A percentile compares a stretch with the other conserved stretches of the same genome.
phyloP scores from a whole-genome alignment of 192 early-diverging fungal species.

The Gigaspora rosea region DNA sequence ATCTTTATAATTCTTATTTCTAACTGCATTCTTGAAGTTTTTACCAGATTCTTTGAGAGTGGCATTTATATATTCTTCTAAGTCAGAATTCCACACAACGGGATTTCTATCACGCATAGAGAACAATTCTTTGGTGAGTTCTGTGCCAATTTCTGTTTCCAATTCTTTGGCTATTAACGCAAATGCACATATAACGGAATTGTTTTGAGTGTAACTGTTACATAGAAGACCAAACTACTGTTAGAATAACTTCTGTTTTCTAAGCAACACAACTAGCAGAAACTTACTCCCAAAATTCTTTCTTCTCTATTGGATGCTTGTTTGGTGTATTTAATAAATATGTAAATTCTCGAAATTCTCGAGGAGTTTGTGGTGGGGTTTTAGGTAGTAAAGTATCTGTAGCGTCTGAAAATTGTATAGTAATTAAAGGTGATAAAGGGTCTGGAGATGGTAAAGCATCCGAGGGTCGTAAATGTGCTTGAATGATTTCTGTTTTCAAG shows the following conservation, averaged over 20 bases:
- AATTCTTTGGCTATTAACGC: conserved; percentile 23
- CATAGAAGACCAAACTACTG: conserved; percentile 22
- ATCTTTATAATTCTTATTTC: neutral
- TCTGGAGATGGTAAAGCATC: conserved; percentile 9
- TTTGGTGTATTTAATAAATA: conserved; percentile 21
- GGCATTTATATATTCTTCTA: conserved; percentile 23
- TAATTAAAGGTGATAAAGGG: neutral
- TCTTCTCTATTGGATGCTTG: conserved; percentile 11
- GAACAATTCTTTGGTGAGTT: conserved; percentile 30
- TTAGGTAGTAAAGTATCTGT: no score
- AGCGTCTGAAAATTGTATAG: conserved; percentile 1
- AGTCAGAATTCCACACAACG: conserved; percentile 16
- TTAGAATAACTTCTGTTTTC: conserved; percentile 17
- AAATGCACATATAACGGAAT: conserved; percentile 31
- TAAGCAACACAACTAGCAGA: conserved; percentile 22
- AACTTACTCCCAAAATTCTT: conserved; percentile 24
- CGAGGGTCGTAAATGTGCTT: conserved; percentile 9
- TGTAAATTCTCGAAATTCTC: conserved; percentile 16
- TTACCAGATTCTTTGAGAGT: conserved; percentile 11
- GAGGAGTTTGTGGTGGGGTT: conserved; percentile 17
- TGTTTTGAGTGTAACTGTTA: conserved; percentile 29
- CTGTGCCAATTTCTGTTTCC: conserved; percentile 18
- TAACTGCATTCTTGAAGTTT: conserved; percentile 1
- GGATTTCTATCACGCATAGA: conserved; percentile 32
- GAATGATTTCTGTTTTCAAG: conserved; percentile 9